Conservation (phyloP, 1,139 yeast genomes). For the Diutina scorzettiae region DNA sequence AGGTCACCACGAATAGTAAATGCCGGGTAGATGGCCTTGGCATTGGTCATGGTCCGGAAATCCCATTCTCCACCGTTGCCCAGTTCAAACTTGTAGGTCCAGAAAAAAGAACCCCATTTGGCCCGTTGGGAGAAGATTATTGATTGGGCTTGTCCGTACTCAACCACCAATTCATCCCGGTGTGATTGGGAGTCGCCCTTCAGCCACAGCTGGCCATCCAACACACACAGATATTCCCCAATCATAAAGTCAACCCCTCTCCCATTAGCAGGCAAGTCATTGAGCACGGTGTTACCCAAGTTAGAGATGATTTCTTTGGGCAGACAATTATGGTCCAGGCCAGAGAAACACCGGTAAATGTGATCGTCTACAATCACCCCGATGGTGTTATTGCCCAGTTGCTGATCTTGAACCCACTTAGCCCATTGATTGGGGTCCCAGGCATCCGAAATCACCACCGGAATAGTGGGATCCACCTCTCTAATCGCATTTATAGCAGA, state of each 20-base stretch:
- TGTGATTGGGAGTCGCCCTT: conserved; percentile 24
- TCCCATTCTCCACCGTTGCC: conserved; percentile 99
- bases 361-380: conserved; percentile 79
- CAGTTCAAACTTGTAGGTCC: conserved; percentile 80
- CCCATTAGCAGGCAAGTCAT: conserved; percentile 34
- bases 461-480: conserved; percentile 40
- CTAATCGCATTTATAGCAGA: conserved; percentile 57
- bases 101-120: conserved; percentile 56
- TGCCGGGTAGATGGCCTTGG: not conserved
- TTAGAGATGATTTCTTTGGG: conserved; percentile 56
- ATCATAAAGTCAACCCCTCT: conserved; percentile 58
- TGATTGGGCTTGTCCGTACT: conserved; percentile 31
- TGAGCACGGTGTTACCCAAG: conserved; percentile 39
- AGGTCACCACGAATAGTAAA: conserved; percentile 10
- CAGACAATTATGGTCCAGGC: conserved; percentile 51
- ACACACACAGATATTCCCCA: conserved; percentile 86
- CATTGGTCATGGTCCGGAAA: conserved; percentile 17
- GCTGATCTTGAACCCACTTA: conserved; percentile 41
- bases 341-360: conserved; percentile 76
- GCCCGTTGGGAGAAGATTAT: conserved; percentile 36
- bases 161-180: conserved; percentile 23
- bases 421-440: conserved; percentile 87
- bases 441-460: conserved; percentile 80
- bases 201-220: conserved; percentile 68
- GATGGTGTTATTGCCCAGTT: conserved; percentile 22